phyloP scores from a whole-genome alignment of 2,329 filamentous ascomycete genomes.

The Aspergillus aculeatinus region DNA sequence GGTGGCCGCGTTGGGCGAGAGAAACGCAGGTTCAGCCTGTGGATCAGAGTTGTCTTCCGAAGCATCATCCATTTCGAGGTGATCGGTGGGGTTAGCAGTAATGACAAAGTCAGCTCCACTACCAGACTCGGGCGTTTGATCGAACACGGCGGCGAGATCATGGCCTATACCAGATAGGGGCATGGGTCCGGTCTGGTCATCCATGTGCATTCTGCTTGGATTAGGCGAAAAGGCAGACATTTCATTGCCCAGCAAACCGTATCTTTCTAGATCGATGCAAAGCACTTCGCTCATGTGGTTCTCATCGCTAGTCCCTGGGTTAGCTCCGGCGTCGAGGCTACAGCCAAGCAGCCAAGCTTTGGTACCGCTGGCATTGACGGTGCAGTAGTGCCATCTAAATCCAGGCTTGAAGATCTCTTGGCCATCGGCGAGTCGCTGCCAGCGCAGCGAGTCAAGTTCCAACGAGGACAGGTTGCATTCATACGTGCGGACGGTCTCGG shows the following conservation, averaged over 20 bases:
- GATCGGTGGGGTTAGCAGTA: slow-evolving; percentile 77
- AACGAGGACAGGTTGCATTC: slow-evolving; percentile 90
- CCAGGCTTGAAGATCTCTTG: slow-evolving; percentile 86
- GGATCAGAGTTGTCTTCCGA: slow-evolving; percentile 36
- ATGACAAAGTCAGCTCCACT: slow-evolving; percentile 89
- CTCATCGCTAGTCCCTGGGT: slow-evolving; percentile 70
- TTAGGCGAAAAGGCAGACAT: slow-evolving; percentile 56
- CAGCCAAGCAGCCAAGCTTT: slow-evolving; percentile 97
- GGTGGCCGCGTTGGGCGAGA: slow-evolving; percentile 48
- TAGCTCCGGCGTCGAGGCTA: slow-evolving; percentile 69
- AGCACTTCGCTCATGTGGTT: slow-evolving; percentile 94
- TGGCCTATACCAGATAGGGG: slow-evolving; percentile 68
- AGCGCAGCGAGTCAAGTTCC: slow-evolving; percentile 81
- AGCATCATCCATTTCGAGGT: slow-evolving; percentile 55
- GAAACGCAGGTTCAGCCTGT: slow-evolving; percentile 32
- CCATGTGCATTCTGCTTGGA: slow-evolving; percentile 49
- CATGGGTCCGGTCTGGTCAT: slow-evolving; percentile 54
- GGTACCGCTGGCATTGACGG: slow-evolving; percentile 89
- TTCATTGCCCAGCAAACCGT: slow-evolving; percentile 84
- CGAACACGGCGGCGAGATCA: slow-evolving; percentile 84
- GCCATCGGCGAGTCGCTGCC: slow-evolving; percentile 93
- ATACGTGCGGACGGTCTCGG: slow-evolving; percentile 77
- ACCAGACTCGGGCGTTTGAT: slow-evolving; percentile 77
- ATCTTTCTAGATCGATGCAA: slow-evolving; percentile 86
- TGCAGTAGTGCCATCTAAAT: slow-evolving; percentile 99